Percentiles rank a stretch among this genome's conserved stretches.
phyloP scores from a whole-genome alignment of 2,329 filamentous ascomycete species.

The Cercospora zeae-maydis region DNA sequence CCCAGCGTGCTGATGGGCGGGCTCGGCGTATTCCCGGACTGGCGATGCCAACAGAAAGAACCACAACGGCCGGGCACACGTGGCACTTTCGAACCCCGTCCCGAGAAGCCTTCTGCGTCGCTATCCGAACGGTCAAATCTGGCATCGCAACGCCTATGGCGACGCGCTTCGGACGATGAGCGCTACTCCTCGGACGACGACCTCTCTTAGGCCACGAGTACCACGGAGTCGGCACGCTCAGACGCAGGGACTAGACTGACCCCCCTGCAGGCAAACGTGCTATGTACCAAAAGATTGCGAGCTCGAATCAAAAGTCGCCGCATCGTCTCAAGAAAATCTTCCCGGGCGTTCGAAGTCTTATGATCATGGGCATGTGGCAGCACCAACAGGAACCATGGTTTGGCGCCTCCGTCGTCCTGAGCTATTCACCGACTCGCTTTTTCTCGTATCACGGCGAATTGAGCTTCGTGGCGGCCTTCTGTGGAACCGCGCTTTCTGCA shows the following conservation, averaged over 20 bases:
- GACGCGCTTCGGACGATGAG: not conserved
- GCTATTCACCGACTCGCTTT: constrained; percentile 43
- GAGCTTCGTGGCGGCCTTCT: constrained; percentile 39
- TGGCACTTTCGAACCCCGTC: not conserved
- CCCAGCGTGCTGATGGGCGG: not conserved
- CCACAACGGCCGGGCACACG: not conserved
- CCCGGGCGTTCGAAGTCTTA: constrained; percentile 13
- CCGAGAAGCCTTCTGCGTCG: not conserved
- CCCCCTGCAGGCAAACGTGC: not conserved
- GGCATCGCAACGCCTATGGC: not conserved
- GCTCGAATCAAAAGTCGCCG: not conserved
- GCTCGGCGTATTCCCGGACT: not conserved
- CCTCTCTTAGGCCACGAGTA: not conserved
- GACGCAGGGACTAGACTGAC: not conserved
- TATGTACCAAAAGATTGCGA: not conserved
- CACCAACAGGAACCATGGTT: constrained; percentile 24
- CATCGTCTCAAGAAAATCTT: not conserved
- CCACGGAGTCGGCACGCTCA: not conserved
- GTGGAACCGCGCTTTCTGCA: constrained; percentile 42
- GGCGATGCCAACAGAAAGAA: not conserved
- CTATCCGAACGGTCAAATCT: not conserved
- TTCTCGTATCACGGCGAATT: constrained; percentile 40
- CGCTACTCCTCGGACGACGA: not conserved
- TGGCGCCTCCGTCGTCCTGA: constrained; percentile 39
- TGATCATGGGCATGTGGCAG: constrained; percentile 17